Conservation (phyloP, 2,329 filamentous ascomycete species). For the Lecanoromycetidae sp. region DNA sequence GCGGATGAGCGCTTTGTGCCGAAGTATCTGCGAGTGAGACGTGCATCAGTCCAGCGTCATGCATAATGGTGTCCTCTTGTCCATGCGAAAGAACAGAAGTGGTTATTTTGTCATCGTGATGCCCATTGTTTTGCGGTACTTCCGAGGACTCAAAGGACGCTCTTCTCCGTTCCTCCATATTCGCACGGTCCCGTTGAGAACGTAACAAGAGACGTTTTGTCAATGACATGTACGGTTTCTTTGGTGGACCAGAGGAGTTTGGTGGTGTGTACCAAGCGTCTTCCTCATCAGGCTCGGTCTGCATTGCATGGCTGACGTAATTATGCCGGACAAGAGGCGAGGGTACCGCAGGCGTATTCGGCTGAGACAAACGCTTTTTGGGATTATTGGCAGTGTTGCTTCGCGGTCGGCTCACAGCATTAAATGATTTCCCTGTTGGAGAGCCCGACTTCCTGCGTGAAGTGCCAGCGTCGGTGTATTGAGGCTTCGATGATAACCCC, state of each 20-base stretch:
- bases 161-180: constrained; percentile 21
- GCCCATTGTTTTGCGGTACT: neutral
- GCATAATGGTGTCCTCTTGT: constrained; percentile 35
- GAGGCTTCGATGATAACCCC: constrained; percentile 9
- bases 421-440: constrained; percentile 24
- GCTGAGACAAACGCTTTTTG: constrained; percentile 24
- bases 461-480: constrained; percentile 16
- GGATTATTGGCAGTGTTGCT: constrained; percentile 2
- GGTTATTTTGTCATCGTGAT: neutral
- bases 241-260: constrained; percentile 18
- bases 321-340: constrained; percentile 23
- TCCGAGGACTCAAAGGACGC: neutral
- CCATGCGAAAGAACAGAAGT: constrained; percentile 15
- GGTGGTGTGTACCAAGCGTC: constrained; percentile 21
- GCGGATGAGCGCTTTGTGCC: constrained; percentile 6
- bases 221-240: constrained; percentile 29
- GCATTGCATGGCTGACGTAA: constrained; percentile 32
- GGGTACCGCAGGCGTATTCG: constrained; percentile 22
- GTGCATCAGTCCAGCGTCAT: constrained; percentile 24
- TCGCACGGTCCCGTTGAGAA: constrained; percentile 30
- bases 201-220: constrained; percentile 32
- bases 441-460: constrained; percentile 24
- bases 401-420: constrained; percentile 1
- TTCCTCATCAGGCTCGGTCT: constrained; percentile 33
- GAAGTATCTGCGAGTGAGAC: constrained; percentile 2